These are phyloP conservation scores for Podaxis sp. DNA, from an alignment of 768 basidiomycete genomes.

Conservation along the genomic window DNA sequence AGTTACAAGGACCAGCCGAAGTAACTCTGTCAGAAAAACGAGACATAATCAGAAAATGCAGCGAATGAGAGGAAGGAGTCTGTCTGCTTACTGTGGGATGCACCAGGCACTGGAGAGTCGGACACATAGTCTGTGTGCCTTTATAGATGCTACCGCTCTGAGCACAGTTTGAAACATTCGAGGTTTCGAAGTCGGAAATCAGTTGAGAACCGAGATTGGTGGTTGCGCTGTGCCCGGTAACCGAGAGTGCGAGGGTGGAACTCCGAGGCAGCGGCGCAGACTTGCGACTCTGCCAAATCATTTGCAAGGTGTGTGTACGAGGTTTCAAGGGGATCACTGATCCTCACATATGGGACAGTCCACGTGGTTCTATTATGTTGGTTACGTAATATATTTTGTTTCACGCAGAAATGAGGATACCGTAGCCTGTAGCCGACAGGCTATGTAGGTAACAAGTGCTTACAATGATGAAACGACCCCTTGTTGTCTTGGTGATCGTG, in stretches of 20 bases:
- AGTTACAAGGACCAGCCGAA: slow-evolving; percentile 6
- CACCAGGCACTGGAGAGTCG: slow-evolving; percentile 2
- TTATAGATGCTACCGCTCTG: not conserved
- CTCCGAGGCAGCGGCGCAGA: too few species aligned
- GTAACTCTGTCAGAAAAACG: not conserved
- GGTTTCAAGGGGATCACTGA: too few species aligned
- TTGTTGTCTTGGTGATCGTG: too few species aligned
- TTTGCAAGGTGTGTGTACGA: too few species aligned
- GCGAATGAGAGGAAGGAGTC: not conserved
- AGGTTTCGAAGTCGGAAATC: not conserved
- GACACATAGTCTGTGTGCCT: not conserved
- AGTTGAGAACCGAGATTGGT: not conserved
- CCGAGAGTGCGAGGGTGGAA: not conserved
- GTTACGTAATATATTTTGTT: too few species aligned
- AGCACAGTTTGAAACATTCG: not conserved
- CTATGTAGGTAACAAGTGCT: too few species aligned
- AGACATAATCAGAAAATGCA: not conserved
- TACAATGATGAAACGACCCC: too few species aligned
- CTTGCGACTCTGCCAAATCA: too few species aligned
- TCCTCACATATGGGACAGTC: too few species aligned
- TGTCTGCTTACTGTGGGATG: not conserved
- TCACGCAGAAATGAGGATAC: too few species aligned
- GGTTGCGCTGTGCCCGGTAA: not conserved
- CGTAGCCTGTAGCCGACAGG: too few species aligned
- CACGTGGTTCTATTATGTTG: too few species aligned